Evolutionary conservation across 169 alveolate species (phyloP).

Genomic region (Eimeria brunetti): DNA sequence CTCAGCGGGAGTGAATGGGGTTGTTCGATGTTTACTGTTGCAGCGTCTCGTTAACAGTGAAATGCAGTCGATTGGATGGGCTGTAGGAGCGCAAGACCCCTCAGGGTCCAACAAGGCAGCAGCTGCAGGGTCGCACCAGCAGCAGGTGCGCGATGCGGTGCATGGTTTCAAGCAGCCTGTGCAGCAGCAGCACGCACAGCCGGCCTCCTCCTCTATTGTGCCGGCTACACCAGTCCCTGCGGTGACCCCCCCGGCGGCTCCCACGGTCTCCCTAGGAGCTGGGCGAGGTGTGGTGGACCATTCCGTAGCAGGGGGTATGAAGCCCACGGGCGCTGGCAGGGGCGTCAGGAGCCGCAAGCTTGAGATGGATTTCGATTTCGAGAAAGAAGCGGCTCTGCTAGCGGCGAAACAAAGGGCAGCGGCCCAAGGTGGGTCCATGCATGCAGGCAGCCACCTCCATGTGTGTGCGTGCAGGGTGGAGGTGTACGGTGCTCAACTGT

Average conservation of each 20-base stretch:
- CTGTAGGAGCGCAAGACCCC: not conserved
- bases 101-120: not conserved
- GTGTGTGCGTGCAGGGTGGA: not conserved
- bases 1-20: not conserved
- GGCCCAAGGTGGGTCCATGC: slow-evolving; percentile 21
- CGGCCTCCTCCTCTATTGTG: not conserved
- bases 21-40: not conserved
- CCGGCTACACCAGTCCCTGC: slow-evolving; percentile 21
- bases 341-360: slow-evolving; percentile 66
- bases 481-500: not conserved
- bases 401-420: slow-evolving; percentile 68
- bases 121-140: slow-evolving; percentile 20
- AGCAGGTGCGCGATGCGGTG: not conserved
- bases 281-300: not conserved
- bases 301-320: not conserved
- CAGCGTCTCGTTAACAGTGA: slow-evolving; percentile 47
- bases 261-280: slow-evolving; percentile 9
- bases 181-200: slow-evolving; percentile 18
- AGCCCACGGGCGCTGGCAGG: slow-evolving; percentile 40
- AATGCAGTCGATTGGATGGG: slow-evolving; percentile 47
- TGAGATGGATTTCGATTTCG: slow-evolving; percentile 75
- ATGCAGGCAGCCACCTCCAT: not conserved
- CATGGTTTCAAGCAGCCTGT: not conserved
- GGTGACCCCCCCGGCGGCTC: slow-evolving; percentile 8
- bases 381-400: slow-evolving; percentile 61